Percentiles rank a stretch among this genome's conserved stretches.
phyloP scores from a whole-genome alignment of 495 filamentous ascomycete genomes.

The Daldinia childiae region DNA sequence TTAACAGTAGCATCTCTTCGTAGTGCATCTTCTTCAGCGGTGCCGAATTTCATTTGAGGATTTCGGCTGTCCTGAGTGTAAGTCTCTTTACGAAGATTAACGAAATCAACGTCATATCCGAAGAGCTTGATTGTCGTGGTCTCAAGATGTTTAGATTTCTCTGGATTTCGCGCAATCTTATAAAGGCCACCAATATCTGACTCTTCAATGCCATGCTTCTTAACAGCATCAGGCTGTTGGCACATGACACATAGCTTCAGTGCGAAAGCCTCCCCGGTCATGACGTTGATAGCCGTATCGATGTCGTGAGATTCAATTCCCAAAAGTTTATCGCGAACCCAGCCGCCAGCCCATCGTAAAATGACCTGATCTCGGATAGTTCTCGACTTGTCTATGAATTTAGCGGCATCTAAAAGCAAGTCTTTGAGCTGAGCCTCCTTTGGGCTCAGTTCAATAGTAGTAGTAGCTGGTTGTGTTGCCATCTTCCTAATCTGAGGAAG shows the following conservation, averaged over 20 bases:
- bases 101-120: constrained; percentile 90
- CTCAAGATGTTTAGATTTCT: constrained; percentile 97
- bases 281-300: constrained; percentile 91
- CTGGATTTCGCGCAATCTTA: constrained; percentile 88
- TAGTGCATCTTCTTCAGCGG: constrained; percentile 86
- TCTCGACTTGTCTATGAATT: constrained; percentile 69
- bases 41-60: constrained; percentile 93
- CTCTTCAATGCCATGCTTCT: constrained; percentile 57
- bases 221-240: constrained; percentile 53
- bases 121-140: constrained; percentile 88
- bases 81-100: constrained; percentile 92
- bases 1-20: constrained; percentile 95
- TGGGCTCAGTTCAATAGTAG: constrained; percentile 67
- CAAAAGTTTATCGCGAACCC: constrained; percentile 97
- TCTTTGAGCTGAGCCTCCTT: constrained; percentile 73
- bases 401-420: constrained; percentile 78
- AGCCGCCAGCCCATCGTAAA: constrained; percentile 94
- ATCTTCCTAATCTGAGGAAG: constrained; percentile 39
- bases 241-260: constrained; percentile 67
- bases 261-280: constrained; percentile 91
- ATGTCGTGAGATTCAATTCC: constrained; percentile 86
- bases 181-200: constrained; percentile 72
- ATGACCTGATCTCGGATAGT: constrained; percentile 60
- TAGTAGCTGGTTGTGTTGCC: constrained; percentile 41
- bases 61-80: constrained; percentile 88